Conservation (phyloP, 2,329 filamentous ascomycete genomes). For the Berkeleyomyces rouxiae region DNA sequence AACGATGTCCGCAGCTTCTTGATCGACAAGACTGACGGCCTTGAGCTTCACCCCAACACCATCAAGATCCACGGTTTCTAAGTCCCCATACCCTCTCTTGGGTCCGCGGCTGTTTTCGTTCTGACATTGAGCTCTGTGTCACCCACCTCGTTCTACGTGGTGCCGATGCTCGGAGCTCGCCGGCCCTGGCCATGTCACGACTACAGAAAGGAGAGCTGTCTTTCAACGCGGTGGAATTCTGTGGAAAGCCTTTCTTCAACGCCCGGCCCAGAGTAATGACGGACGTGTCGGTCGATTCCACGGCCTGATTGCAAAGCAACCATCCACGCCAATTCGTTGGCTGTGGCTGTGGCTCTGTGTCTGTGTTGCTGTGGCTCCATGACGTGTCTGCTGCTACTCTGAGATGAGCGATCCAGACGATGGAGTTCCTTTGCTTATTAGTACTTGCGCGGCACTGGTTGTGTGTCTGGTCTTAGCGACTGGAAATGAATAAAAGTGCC, state of each 20-base stretch:
- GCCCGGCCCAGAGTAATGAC: not conserved
- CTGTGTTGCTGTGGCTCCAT: not conserved
- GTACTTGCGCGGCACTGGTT: too few relatives aligned
- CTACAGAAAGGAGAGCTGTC: conserved; percentile 4
- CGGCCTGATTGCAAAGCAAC: not conserved
- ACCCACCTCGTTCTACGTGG: not conserved
- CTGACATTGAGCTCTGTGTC: not conserved
- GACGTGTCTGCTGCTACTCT: not conserved
- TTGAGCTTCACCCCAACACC: conserved; percentile 87
- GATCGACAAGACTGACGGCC: conserved; percentile 83
- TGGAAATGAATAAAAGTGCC: not conserved
- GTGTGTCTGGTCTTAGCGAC: not conserved
- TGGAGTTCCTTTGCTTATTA: not conserved
- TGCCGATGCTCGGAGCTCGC: not conserved
- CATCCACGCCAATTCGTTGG: too few relatives aligned
- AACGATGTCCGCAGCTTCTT: conserved; percentile 98
- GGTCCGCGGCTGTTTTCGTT: conserved; percentile 11
- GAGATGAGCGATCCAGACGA: conserved; percentile 7
- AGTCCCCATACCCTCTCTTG: conserved; percentile 15
- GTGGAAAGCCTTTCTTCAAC: conserved; percentile 11
- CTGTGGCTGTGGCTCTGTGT: not conserved
- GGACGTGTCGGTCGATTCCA: not conserved
- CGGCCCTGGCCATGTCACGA: not conserved
- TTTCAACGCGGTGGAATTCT: conserved; percentile 11
- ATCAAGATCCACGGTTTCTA: conserved; percentile 65